A percentile compares a stretch with the other conserved stretches of the same genome.
Evolutionary conservation across 2,329 filamentous ascomycete genomes (phyloP).

Genomic region (Claviceps humidiphila): DNA sequence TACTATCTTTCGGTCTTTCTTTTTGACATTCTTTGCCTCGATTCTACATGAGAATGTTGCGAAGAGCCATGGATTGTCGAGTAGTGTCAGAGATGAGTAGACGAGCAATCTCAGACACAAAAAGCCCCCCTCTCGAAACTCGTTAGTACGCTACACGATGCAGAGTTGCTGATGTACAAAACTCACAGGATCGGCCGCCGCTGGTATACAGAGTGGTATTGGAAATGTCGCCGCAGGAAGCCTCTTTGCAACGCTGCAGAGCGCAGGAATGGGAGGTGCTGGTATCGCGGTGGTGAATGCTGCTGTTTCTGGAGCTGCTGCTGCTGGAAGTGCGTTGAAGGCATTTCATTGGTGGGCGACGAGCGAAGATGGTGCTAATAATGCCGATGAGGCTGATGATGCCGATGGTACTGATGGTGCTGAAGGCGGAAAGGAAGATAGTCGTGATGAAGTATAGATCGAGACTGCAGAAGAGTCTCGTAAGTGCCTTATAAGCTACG

Average conservation of each 20-base stretch:
- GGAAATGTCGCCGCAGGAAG: constrained; percentile 15
- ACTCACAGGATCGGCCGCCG: background rate
- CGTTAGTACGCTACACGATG: too few species aligned
- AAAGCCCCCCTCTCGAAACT: too few species aligned
- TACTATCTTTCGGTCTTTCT: background rate
- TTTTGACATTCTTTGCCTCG: background rate
- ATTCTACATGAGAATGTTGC: too few species aligned
- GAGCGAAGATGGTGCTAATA: too few species aligned
- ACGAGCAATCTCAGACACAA: too few species aligned
- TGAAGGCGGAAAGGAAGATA: too few species aligned
- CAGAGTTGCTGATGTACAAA: background rate
- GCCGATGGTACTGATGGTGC: constrained; percentile 9
- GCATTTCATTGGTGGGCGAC: constrained; percentile 18
- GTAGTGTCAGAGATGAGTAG: too few species aligned
- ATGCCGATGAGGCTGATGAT: constrained; percentile 8
- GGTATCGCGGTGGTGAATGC: constrained; percentile 12
- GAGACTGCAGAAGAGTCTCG: too few species aligned
- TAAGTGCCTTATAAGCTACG: too few species aligned
- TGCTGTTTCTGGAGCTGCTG: constrained; percentile 8
- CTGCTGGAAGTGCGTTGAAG: constrained; percentile 12
- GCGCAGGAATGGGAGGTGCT: constrained; percentile 17
- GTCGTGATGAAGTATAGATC: too few species aligned
- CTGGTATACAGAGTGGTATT: constrained; percentile 12
- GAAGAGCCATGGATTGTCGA: too few species aligned
- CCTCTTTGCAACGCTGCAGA: constrained; percentile 19